Evolutionary conservation across 768 basidiomycete genomes (phyloP).

Genomic region (Trametes coccinea): DNA sequence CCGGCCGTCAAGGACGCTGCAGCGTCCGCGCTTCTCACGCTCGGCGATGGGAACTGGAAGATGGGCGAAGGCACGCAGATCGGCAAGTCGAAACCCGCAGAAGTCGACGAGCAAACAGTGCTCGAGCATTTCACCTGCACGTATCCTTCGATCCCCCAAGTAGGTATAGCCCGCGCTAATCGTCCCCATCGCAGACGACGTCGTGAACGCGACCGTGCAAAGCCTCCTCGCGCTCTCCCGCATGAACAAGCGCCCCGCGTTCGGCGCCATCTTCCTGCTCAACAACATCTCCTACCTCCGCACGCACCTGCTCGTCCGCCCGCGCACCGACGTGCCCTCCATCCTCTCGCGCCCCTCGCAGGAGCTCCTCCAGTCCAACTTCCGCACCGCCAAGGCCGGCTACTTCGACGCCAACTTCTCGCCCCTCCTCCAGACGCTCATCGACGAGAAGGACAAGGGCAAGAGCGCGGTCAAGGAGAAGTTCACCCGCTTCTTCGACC

Average conservation of each 20-base stretch:
- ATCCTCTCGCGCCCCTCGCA: conserved; percentile 62
- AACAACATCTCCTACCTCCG: conserved; percentile 79
- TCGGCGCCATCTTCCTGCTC: conserved; percentile 74
- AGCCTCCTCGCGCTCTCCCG: conserved; percentile 67
- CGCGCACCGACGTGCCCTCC: conserved; percentile 45
- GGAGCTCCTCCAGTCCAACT: conserved; percentile 65
- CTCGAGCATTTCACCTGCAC: conserved; percentile 76
- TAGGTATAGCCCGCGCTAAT: too few species aligned
- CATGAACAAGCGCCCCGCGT: conserved; percentile 57
- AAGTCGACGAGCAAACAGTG: conserved; percentile 57
- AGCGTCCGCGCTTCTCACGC: conserved; percentile 59
- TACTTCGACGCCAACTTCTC: conserved; percentile 86
- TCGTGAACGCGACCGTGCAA: conserved; percentile 62
- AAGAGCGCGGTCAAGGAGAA: conserved; percentile 76
- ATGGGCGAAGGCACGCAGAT: conserved; percentile 84
- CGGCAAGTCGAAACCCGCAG: conserved; percentile 50
- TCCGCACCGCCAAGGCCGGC: conserved; percentile 78
- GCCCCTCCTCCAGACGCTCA: conserved; percentile 65
- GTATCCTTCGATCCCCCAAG: conserved; percentile 29
- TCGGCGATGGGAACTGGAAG: conserved; percentile 90
- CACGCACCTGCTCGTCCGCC: conserved; percentile 54
- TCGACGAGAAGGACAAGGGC: conserved; percentile 50
- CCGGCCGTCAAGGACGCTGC: conserved; percentile 72
- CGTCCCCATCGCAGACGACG: conserved; percentile 53
- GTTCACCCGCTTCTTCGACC: conserved; percentile 78